Percentiles rank a stretch among this genome's conserved stretches.
Conservation (phyloP, 2,329 filamentous ascomycete genomes). For the Penicillium sp. region DNA sequence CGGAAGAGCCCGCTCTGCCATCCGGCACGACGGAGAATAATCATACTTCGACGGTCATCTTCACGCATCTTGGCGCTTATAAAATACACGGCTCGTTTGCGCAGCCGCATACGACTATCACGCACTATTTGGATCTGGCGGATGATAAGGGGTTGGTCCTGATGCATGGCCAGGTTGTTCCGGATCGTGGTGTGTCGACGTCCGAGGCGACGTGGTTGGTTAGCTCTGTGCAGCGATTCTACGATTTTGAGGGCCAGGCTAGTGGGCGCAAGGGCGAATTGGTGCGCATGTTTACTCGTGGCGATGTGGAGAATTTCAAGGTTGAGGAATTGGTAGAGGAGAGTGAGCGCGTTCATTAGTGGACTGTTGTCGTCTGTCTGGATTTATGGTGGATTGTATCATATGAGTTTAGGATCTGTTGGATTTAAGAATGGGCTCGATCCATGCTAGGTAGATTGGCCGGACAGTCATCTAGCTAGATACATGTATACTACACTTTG, state of each 20-base stretch:
- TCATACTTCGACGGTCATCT: conserved; percentile 69
- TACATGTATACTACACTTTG: no score
- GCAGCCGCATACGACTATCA: conserved; percentile 86
- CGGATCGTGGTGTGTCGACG: conserved; percentile 67
- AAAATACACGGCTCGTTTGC: conserved; percentile 86
- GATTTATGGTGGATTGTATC: no score
- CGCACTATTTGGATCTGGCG: conserved; percentile 78
- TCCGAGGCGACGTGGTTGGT: conserved; percentile 85
- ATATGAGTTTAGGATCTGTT: no score
- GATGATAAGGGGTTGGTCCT: conserved; percentile 71
- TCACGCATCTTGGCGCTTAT: conserved; percentile 90
- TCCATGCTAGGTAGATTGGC: no score
- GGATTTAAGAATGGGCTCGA: no score
- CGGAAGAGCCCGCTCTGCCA: conserved; percentile 26
- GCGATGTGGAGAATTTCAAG: conserved; percentile 67
- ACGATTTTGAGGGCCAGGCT: conserved; percentile 56
- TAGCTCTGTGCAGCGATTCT: conserved; percentile 92
- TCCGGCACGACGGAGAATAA: conserved; percentile 42
- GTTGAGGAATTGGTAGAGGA: conserved; percentile 83
- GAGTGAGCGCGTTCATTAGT: conserved; percentile 56
- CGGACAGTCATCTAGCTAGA: no score
- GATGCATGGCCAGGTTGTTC: conserved; percentile 74
- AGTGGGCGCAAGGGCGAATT: conserved; percentile 60
- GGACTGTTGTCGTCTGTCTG: no score
- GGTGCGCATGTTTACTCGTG: conserved; percentile 73